Percentiles rank a stretch among this genome's conserved stretches.
phyloP scores from a whole-genome alignment of 805 yeast species.

The Priceomyces castillae region DNA sequence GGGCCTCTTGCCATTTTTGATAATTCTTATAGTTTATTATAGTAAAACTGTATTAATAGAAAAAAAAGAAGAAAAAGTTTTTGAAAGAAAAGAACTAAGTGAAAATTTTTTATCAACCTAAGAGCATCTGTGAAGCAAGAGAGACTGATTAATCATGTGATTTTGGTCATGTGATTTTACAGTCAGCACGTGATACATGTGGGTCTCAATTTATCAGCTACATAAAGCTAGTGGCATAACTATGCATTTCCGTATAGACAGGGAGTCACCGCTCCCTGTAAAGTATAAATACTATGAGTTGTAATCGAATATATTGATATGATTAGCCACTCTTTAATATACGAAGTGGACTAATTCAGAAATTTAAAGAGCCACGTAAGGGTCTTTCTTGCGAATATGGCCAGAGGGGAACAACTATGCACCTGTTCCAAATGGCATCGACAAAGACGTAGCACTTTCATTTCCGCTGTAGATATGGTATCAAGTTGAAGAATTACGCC shows the following conservation, averaged over 20 bases:
- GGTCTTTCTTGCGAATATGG: too few species aligned
- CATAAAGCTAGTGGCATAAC: neutral
- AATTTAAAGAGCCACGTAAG: too few species aligned
- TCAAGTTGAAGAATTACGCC: too few species aligned
- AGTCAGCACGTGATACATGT: too few species aligned
- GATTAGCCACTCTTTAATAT: neutral
- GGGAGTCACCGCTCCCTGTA: neutral
- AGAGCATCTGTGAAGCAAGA: neutral
- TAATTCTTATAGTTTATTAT: constrained; percentile 18
- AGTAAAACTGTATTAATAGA: neutral
- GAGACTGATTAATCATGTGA: neutral
- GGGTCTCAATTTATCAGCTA: too few species aligned
- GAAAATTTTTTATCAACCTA: constrained; percentile 4
- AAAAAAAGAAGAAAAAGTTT: constrained; percentile 8
- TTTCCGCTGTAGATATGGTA: too few species aligned
- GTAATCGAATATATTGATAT: neutral
- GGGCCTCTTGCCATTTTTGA: constrained; percentile 54
- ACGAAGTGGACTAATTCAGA: too few species aligned
- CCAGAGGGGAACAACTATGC: too few species aligned
- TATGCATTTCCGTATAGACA: neutral
- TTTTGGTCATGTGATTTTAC: neutral
- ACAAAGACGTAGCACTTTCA: too few species aligned
- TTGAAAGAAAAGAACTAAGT: constrained; percentile 8
- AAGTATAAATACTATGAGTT: neutral
- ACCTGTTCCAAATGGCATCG: too few species aligned